These are phyloP conservation scores for Starmerella lactis-condensi DNA, from an alignment of 805 yeast species.

Conservation along the genomic window DNA sequence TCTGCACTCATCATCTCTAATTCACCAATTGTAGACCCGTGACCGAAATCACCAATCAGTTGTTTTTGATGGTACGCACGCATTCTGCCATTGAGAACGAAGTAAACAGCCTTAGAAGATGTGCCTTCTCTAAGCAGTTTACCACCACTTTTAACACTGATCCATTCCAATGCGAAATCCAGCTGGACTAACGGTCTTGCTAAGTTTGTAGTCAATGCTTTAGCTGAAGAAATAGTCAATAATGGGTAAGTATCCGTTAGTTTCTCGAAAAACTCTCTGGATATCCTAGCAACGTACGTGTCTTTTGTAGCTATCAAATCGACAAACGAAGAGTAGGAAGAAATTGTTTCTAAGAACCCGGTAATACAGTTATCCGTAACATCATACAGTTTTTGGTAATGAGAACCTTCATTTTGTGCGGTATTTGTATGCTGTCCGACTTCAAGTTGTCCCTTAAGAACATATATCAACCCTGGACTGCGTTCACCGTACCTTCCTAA, in stretches of 20 bases:
- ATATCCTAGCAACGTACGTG: conserved; percentile 51
- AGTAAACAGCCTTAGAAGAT: conserved; percentile 51
- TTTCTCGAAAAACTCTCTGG: conserved; percentile 42
- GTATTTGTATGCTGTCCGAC: conserved; percentile 37
- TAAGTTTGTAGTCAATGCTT: conserved; percentile 45
- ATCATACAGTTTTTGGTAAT: conserved; percentile 28
- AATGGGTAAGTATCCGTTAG: conserved; percentile 59
- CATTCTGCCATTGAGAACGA: conserved; percentile 13
- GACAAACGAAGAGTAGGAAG: conserved; percentile 56
- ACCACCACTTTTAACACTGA: conserved; percentile 74
- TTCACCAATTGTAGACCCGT: conserved; percentile 89
- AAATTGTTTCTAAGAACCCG: conserved; percentile 65
- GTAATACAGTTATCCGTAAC: conserved; percentile 66
- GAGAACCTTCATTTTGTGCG: conserved; percentile 19
- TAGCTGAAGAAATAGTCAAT: conserved; percentile 61
- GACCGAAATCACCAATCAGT: conserved; percentile 63
- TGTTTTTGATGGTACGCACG: conserved; percentile 11
- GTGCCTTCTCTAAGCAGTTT: conserved; percentile 66
- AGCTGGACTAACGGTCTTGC: conserved; percentile 51
- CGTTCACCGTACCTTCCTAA: conserved; percentile 46
- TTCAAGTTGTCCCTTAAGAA: conserved; percentile 60
- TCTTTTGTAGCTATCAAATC: conserved; percentile 44
- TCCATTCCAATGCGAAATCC: conserved; percentile 91
- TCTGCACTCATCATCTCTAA: conserved; percentile 72
- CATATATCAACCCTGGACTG: conserved; percentile 60